Base-by-base conservation (phyloP, 352 stramenopile species). In the Phytophthora melonis region DNA sequence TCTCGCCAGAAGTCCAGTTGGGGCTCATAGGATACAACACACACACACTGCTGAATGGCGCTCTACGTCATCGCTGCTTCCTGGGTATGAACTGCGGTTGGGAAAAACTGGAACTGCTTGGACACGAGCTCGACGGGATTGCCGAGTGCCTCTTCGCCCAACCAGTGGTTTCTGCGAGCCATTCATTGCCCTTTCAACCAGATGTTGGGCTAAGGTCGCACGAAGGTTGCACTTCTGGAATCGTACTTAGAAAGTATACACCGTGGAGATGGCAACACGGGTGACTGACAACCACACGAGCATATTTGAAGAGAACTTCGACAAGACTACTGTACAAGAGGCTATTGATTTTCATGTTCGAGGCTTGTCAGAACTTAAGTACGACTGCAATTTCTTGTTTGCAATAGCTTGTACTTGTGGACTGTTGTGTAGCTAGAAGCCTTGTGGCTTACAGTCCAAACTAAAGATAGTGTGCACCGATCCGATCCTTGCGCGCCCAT, bases 1-100 rank as follows among this genome's bases (percentile, higher is more conserved):
- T 88, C 86, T 74, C 84, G 66, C 87, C 82, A 84, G 81, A 90
- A 80, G 84, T 89, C 89, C 89, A 95, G 89, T 95, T 85, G 87
- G 76, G 52, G 50, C 13, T 50, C 16, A 16, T 50, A 58, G 21
- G 55, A 49, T 25, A 64, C 0, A 21, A 39, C 18, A 43, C 3
- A 67, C 21, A 72, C 58, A 53, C 0, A 54, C 18, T 23, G 4
- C 23, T 64, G 30, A 50, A 21, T 71, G 41, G 18, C 5, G 18
- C 41, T 49, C 45, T 47, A 52, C 43, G 19, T 19, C 45, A 5
- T 36, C 52, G 25, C 53, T 63, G 49, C 54, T 63, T 30, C 3
- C 47, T 13, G 3, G 58, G 14, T 4, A 52, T 16, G 53, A 50
- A 25, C 8, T 18, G 13, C 36, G n/a, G 2, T 14, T 36, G 5